Evolutionary conservation across 257 asterid species (phyloP).

Genomic region (Solanum verrucosum): DNA sequence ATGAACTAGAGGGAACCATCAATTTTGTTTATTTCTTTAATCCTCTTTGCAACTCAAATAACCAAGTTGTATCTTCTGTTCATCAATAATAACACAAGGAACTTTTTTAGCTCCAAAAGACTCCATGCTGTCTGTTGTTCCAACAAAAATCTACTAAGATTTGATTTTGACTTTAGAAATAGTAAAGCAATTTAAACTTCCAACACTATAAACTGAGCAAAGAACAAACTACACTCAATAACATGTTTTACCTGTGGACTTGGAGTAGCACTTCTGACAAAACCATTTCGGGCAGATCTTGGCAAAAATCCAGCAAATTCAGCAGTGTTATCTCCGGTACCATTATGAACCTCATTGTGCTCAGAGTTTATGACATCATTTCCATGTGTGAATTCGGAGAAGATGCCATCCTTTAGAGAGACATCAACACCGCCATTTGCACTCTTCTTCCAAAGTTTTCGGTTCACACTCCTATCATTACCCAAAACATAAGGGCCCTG

Average conservation of each 20-base stretch:
- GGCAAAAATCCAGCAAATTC: conserved; percentile 62
- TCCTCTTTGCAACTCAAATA: not conserved
- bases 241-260: conserved; percentile 59
- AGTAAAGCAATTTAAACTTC: not conserved
- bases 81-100: not conserved
- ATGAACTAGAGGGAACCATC: not conserved
- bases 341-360: conserved; percentile 27
- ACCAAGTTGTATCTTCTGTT: not conserved
- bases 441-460: conserved; percentile 64
- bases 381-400: conserved; percentile 37
- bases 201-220: not conserved
- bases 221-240: not conserved
- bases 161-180: not conserved
- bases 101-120: not conserved
- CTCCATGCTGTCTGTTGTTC: not conserved
- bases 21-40: not conserved
- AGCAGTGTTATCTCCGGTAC: conserved; percentile 23
- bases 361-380: conserved; percentile 27
- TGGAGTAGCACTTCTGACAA: conserved; percentile 47
- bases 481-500: conserved; percentile 22
- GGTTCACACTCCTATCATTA: conserved; percentile 51
- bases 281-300: conserved; percentile 21
- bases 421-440: conserved; percentile 50
- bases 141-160: not conserved
- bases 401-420: conserved; percentile 84